Conservation (phyloP, 23 red algal species). For the Gracilaria caudata region DNA sequence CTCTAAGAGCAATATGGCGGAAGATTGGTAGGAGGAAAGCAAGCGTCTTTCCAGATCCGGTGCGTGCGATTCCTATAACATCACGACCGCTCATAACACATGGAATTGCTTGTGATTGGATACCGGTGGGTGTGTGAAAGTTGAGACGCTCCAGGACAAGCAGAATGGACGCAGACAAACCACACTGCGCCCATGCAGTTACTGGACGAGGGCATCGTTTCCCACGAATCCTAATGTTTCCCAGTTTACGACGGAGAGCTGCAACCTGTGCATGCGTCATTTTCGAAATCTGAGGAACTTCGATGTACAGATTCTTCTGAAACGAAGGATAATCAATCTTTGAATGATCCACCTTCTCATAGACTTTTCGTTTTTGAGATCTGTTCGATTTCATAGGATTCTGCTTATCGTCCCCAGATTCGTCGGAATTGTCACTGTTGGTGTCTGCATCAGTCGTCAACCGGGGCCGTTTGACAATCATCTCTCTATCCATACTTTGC, state of each 20-base stretch:
- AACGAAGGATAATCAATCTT: slow-evolving; percentile 78
- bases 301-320: slow-evolving; percentile 85
- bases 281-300: slow-evolving; percentile 61
- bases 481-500: slow-evolving; percentile 6
- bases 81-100: slow-evolving; percentile 88
- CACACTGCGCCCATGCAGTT: slow-evolving; percentile 73
- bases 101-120: slow-evolving; percentile 92
- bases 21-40: slow-evolving; percentile 92
- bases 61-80: slow-evolving; percentile 90
- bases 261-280: slow-evolving; percentile 62
- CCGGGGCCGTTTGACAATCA: neutral
- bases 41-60: slow-evolving; percentile 97
- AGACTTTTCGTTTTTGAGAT: slow-evolving; percentile 63
- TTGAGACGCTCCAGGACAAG: slow-evolving; percentile 56
- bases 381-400: neutral
- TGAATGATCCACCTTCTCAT: slow-evolving; percentile 82
- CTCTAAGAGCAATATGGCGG: slow-evolving; percentile 76
- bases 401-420: neutral
- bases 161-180: slow-evolving; percentile 77
- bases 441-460: neutral
- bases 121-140: slow-evolving; percentile 79
- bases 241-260: slow-evolving; percentile 50
- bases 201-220: slow-evolving; percentile 80
- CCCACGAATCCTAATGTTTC: slow-evolving; percentile 83
- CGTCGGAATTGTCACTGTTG: neutral